Evolutionary conservation across 83 land plant genomes (phyloP).

Genomic region (Diphasiastrum complanatum): DNA sequence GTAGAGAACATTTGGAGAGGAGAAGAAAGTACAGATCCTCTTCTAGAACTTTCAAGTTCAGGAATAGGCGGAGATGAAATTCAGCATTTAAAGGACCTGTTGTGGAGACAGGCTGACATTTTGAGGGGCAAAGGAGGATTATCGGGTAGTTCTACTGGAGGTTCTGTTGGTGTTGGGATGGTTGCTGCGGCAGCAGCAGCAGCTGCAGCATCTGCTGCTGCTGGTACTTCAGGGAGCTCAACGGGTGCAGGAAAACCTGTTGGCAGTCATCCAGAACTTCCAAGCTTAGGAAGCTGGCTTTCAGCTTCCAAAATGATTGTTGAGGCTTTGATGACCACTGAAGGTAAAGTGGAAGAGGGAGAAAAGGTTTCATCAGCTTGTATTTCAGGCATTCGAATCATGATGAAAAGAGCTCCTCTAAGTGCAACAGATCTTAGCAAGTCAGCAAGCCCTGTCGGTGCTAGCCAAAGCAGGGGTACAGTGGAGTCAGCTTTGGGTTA

Average conservation of each 20-base stretch:
- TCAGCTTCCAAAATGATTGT: conserved; percentile 53
- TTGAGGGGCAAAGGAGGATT: conserved; percentile 77
- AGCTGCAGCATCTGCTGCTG: conserved; percentile 90
- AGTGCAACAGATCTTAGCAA: neutral
- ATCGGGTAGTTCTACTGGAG: conserved; percentile 48
- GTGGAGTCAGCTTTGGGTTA: conserved; percentile 28
- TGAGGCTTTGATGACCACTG: conserved; percentile 44
- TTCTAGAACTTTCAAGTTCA: conserved; percentile 35
- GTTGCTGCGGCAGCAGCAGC: conserved; percentile 98
- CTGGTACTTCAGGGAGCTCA: conserved; percentile 49
- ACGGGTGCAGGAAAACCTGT: conserved; percentile 35
- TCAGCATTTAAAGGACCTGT: conserved; percentile 59
- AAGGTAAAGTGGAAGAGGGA: conserved; percentile 22
- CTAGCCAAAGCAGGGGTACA: conserved; percentile 20
- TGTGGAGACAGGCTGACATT: conserved; percentile 74
- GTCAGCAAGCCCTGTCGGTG: neutral
- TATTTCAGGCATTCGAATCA: conserved; percentile 2
- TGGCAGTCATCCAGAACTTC: conserved; percentile 65
- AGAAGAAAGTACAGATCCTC: conserved; percentile 39
- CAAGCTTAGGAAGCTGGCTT: conserved; percentile 62
- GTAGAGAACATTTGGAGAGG: conserved; percentile 54
- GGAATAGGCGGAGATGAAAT: conserved; percentile 55
- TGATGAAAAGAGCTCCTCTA: conserved; percentile 6
- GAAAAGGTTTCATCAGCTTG: conserved; percentile 23
- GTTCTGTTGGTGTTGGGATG: conserved; percentile 88